These are phyloP conservation scores for Colletotrichum noveboracense DNA, from an alignment of 2,329 filamentous ascomycete species.

Conservation along the genomic window DNA sequence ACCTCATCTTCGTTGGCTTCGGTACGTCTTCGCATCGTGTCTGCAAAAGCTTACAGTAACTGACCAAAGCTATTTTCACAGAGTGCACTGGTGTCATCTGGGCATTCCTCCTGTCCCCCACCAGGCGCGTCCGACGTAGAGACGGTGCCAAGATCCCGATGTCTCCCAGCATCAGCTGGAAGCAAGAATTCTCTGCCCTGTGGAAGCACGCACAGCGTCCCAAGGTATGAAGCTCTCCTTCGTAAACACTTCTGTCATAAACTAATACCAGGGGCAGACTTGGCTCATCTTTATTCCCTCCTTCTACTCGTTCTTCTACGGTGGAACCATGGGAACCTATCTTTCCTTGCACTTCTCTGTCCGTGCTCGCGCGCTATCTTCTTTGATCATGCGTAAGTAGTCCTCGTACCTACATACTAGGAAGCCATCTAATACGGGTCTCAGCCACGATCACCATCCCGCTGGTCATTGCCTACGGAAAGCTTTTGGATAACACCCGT, in stretches of 20 bases:
- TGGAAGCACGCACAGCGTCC: conserved; percentile 23
- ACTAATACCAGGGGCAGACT: conserved; percentile 5
- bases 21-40: not conserved
- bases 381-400: conserved; percentile 19
- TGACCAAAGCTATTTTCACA: not conserved
- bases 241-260: not conserved
- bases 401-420: fast-evolving
- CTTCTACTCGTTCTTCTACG: conserved; percentile 42
- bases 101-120: conserved; percentile 30
- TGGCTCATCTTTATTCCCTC: conserved; percentile 28
- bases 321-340: conserved; percentile 32
- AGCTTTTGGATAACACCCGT: not conserved
- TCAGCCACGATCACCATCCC: not conserved
- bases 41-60: fast-evolving
- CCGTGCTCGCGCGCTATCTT: conserved; percentile 28
- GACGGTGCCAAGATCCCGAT: conserved; percentile 30
- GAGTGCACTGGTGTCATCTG: conserved; percentile 31
- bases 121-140: conserved; percentile 30
- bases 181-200: conserved; percentile 27
- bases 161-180: conserved; percentile 23
- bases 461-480: not conserved
- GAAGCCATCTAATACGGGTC: fast-evolving
- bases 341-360: conserved; percentile 29
- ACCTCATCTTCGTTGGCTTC: conserved; percentile 33
- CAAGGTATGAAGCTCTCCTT: conserved; percentile 17